These are phyloP conservation scores for Wickerhamomyces chambardii DNA, from an alignment of 805 yeast species.

Conservation along the genomic window DNA sequence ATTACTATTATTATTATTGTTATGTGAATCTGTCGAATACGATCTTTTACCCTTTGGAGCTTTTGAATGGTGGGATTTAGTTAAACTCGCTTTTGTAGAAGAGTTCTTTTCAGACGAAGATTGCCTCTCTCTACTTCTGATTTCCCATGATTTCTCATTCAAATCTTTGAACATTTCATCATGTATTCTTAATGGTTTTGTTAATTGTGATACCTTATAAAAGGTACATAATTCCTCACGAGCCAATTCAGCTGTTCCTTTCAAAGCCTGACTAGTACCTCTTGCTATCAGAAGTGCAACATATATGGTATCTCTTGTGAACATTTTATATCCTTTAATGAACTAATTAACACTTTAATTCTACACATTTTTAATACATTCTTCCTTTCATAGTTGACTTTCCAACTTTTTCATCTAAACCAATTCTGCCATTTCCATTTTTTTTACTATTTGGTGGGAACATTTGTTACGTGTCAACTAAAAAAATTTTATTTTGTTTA, in stretches of 20 bases:
- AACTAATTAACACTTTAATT: no score
- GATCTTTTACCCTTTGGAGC: background rate
- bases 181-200: constrained; percentile 13
- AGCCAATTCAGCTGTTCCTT: constrained; percentile 5
- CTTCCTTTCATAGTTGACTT: no score
- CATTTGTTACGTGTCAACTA: background rate
- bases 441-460: no score
- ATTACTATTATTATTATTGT: no score
- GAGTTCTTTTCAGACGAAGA: constrained; percentile 1
- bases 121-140: constrained; percentile 2
- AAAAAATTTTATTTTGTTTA: no score
- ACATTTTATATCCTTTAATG: no score
- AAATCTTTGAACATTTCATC: constrained; percentile 16
- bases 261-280: constrained; percentile 1
- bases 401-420: no score
- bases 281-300: constrained; percentile 11
- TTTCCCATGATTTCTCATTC: constrained; percentile 1
- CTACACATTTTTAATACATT: no score
- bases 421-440: background rate
- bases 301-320: constrained; percentile 9
- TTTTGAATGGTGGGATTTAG: no score
- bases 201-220: constrained; percentile 13
- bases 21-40: background rate
- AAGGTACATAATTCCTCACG: constrained; percentile 7
- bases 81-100: no score